Conservation (phyloP, 2,329 filamentous ascomycete genomes). For the Furcasterigmium furcatum region DNA sequence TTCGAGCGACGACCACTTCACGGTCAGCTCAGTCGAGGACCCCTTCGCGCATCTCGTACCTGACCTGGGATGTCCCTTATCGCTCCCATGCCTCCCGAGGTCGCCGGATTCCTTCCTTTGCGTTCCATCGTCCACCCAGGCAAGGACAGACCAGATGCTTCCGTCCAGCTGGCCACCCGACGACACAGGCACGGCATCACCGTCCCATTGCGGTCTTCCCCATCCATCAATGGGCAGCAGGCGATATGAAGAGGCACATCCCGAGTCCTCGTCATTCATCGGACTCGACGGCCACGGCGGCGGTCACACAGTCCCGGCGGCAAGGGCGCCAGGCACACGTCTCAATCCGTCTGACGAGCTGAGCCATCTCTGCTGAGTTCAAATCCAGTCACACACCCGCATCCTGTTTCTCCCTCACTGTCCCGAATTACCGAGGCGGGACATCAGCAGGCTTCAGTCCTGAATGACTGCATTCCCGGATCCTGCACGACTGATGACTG, state of each 20-base stretch:
- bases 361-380: neutral
- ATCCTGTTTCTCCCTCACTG: too few species aligned
- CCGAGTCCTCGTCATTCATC: neutral
- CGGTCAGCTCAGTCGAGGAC: neutral
- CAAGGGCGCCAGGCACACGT: constrained; percentile 3
- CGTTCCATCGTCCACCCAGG: neutral
- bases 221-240: neutral
- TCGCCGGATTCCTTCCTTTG: neutral
- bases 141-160: neutral
- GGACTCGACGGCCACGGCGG: neutral
- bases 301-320: neutral
- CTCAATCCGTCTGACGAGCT: neutral
- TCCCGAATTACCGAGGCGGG: too few species aligned
- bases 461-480: neutral
- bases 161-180: neutral
- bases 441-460: neutral
- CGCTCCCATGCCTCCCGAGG: neutral
- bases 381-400: too few species aligned
- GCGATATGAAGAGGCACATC: neutral
- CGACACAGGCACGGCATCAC: too few species aligned
- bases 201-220: too few species aligned
- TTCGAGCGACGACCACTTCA: too few species aligned
- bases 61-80: too few species aligned
- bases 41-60: too few species aligned
- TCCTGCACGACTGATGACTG: too few species aligned